Base-by-base conservation (phyloP, 2,329 filamentous ascomycete genomes). In the Graphiopsis chlorocephala region DNA sequence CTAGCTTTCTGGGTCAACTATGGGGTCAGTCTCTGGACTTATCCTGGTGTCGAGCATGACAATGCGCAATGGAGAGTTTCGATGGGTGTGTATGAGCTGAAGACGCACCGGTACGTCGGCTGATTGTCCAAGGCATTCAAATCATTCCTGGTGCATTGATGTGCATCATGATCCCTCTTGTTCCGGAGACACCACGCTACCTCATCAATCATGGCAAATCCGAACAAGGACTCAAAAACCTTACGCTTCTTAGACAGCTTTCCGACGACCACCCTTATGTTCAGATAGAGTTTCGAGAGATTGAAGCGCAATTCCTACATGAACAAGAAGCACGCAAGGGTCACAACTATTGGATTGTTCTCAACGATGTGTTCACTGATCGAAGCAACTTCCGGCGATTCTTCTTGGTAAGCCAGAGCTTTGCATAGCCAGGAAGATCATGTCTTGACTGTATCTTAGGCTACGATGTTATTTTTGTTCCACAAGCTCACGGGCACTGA, bases 211-310 rank as follows among this genome's bases (percentile, higher is more conserved):
- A 59, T 20, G 65, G 66, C 20, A 68, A 64, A 56, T 60, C 63
- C 14, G 63, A 68, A 31, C 59, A 67, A 38, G 65, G 67, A 15
- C 47, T 68, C 33, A 65, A 58, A 35, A 68, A 68, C 47, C 52
- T 68, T 29, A 64, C 61, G 7, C 64, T 59, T 50, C 64, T 72
- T 20, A 66, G 70, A 26, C 67, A 68, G 48, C 66, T 71, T 45
- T 67, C 68, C n/a, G 56, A 56, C 0, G 67, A 71, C 28, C 69
- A 71, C 45, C 67, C 68, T 4, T 68, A 69, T 50, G 64, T 72
- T n/a, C 64, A 66, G 29, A 67, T 65, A 23, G 70, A 72, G 59
- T 67, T 69, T 15, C 65, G 64, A 17, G 70, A 72, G 47, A 70
- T 70, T n/a, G 65, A 67, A 20, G 69, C 69, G n/a, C 68, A 70